These are phyloP conservation scores for Nemania sp. DNA, from an alignment of 2,329 filamentous ascomycete species.

Conservation along the genomic window DNA sequence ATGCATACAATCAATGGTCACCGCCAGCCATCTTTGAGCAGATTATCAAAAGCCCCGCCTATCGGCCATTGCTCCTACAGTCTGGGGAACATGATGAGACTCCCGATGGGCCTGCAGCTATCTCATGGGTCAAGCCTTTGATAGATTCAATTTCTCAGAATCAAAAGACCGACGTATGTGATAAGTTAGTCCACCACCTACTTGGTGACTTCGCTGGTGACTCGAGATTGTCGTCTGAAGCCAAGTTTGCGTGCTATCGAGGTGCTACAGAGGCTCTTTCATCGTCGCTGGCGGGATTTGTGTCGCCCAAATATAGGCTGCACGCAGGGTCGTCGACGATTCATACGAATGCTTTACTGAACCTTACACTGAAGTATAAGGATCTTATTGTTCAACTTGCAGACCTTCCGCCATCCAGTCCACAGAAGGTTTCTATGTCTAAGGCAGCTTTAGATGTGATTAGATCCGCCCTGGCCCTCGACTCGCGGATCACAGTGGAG, in stretches of 20 bases:
- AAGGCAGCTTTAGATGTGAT: slow-evolving; percentile 66
- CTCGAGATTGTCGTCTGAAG: slow-evolving; percentile 56
- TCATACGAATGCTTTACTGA: slow-evolving; percentile 67
- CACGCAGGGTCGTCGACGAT: slow-evolving; percentile 59
- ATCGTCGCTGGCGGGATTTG: slow-evolving; percentile 60
- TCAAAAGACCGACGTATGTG: slow-evolving; percentile 78
- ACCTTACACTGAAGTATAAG: slow-evolving; percentile 65
- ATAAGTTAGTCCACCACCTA: slow-evolving; percentile 75
- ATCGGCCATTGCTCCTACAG: slow-evolving; percentile 63
- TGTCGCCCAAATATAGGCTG: slow-evolving; percentile 49
- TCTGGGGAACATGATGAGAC: slow-evolving; percentile 59
- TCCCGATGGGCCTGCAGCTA: slow-evolving; percentile 62
- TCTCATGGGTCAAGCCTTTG: slow-evolving; percentile 79
- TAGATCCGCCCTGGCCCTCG: slow-evolving; percentile 67
- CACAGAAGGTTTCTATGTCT: slow-evolving; percentile 55
- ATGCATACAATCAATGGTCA: slow-evolving; percentile 79
- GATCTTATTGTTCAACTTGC: slow-evolving; percentile 61
- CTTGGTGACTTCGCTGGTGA: slow-evolving; percentile 66
- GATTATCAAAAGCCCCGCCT: slow-evolving; percentile 72
- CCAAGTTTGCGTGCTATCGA: slow-evolving; percentile 63
- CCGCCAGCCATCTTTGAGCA: slow-evolving; percentile 82
- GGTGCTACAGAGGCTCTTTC: slow-evolving; percentile 65
- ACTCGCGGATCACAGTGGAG: slow-evolving; percentile 69
- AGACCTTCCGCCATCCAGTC: slow-evolving; percentile 50
- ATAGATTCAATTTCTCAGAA: slow-evolving; percentile 75